phyloP scores from a whole-genome alignment of 805 yeast species.

The Starmerella roubikii region DNA sequence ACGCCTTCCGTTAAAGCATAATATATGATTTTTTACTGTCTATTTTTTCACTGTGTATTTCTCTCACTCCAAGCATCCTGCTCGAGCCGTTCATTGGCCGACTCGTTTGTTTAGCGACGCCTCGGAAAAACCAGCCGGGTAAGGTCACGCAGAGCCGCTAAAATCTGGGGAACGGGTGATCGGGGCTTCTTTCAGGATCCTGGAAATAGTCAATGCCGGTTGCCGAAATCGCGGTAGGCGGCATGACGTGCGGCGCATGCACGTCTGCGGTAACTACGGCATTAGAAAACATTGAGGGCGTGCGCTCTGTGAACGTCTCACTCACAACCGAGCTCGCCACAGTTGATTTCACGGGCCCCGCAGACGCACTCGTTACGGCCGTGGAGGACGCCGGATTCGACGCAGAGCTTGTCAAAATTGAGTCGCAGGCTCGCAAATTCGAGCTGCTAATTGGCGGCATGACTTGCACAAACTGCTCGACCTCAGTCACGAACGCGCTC shows the following conservation, averaged over 20 bases:
- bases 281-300: slow-evolving; percentile 38
- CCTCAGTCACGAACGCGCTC: slow-evolving; percentile 48
- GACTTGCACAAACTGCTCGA: slow-evolving; percentile 84
- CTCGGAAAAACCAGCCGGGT: not conserved
- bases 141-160: not conserved
- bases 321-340: slow-evolving; percentile 62
- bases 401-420: slow-evolving; percentile 23
- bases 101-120: no score
- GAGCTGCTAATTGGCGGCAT: slow-evolving; percentile 45
- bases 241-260: slow-evolving; percentile 93
- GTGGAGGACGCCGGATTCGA: slow-evolving; percentile 74
- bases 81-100: no score
- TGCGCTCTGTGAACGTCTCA: slow-evolving; percentile 47
- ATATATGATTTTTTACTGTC: not conserved
- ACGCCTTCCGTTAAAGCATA: not conserved
- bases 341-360: slow-evolving; percentile 35
- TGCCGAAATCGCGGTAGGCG: slow-evolving; percentile 29
- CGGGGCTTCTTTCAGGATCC: not conserved
- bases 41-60: no score
- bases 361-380: slow-evolving; percentile 34
- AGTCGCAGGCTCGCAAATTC: slow-evolving; percentile 2
- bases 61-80: no score
- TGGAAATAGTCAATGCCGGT: not conserved
- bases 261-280: slow-evolving; percentile 51
- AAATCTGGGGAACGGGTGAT: not conserved